phyloP scores from a whole-genome alignment of 768 basidiomycete species.

The Glaciozyma martinii region DNA sequence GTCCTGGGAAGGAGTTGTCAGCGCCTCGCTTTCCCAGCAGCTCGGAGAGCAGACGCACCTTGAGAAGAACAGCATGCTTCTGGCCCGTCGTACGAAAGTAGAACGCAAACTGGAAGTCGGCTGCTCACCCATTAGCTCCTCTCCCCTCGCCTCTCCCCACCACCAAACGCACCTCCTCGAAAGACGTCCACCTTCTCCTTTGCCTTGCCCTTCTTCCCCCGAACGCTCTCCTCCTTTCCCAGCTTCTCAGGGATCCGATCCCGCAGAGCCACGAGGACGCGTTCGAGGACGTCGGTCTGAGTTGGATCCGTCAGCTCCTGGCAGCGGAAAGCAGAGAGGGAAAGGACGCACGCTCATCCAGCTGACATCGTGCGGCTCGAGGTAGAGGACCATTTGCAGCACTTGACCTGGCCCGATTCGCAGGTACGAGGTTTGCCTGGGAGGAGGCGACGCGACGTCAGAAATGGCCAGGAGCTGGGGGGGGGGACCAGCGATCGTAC shows the following conservation, averaged over 20 bases:
- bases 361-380: constrained; percentile 23
- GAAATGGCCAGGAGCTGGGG: no score
- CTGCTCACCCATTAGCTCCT: not conserved
- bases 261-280: constrained; percentile 29
- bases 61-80: constrained; percentile 34
- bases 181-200: constrained; percentile 34
- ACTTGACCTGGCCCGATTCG: constrained; percentile 28
- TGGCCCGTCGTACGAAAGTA: constrained; percentile 31
- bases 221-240: constrained; percentile 5
- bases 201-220: constrained; percentile 8
- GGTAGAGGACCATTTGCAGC: constrained; percentile 32
- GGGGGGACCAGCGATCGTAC: no score
- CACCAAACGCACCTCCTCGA: constrained; percentile 26
- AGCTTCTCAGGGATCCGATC: constrained; percentile 32
- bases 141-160: not conserved
- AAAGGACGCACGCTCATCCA: constrained; percentile 28
- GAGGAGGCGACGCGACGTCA: no score
- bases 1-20: constrained; percentile 3
- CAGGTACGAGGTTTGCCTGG: constrained; percentile 31
- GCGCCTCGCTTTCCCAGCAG: not conserved
- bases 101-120: constrained; percentile 33
- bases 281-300: constrained; percentile 27
- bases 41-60: constrained; percentile 14
- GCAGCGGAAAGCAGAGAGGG: not conserved
- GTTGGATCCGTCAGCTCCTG: not conserved